Evolutionary conservation across 2,329 filamentous ascomycete genomes (phyloP), one percentile per base, ranked within the genome.

Genomic region (Hypoxylon sp.): DNA sequence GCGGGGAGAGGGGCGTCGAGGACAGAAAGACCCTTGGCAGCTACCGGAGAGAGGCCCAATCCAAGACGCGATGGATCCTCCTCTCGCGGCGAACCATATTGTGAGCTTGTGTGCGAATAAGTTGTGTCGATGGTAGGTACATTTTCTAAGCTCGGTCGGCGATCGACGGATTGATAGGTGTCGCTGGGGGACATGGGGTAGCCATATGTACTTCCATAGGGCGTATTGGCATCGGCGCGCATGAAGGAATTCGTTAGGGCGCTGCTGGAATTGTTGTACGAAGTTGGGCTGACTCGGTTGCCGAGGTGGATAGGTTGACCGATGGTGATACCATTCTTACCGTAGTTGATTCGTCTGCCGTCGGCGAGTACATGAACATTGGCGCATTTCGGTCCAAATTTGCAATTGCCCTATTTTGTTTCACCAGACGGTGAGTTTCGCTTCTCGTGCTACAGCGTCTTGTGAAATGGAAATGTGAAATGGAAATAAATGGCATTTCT

Each of bases 341-440:
- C 80, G 64, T 87, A 87, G 73, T 97, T 97, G 69, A 97, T 90
- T 69, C 93, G 85, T 65, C 91, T 87, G 53, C 94, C 94, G 72
- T 97, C 92, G 63, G 92, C 91, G 37, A 97, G 86, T 66, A 97
- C 89, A 73, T 99, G 94, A 60, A 95, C 90, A 68, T 97, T 90
- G 67, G 93, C 93, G 78, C 94, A 99, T 75, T 97, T 97, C 59
- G 91, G 89, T 57, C 94, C 94, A 71, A 97, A 99, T 73, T 97
- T 97, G 85, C 94, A 99, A 74, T 97, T 97, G 62, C 94, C 94
- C 91, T 97, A 65, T 43, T 38, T 38, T 35, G 55, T 62, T 53
- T 59, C 63, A 67, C 56, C 25, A 35, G 13, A 54, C 29, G 53
- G 63, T 57, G 50, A 62, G 46, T 26, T 32, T 40, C 44, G 26